Conservation (phyloP, 257 asterid genomes). For the Solanum virginianum region DNA sequence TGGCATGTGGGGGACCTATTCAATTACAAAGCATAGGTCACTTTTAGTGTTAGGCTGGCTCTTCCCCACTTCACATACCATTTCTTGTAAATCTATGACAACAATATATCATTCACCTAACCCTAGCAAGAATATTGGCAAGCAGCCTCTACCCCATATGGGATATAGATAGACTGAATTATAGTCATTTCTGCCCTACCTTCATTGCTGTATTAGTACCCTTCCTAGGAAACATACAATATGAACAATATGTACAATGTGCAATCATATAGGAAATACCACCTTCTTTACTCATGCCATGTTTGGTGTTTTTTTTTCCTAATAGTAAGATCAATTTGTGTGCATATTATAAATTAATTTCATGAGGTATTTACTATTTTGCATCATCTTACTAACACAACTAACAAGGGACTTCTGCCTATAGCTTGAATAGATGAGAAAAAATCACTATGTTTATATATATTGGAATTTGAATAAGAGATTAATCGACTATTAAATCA, state of each 20-base stretch:
- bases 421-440: neutral
- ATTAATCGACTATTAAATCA: neutral
- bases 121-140: constrained; percentile 6
- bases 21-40: constrained; percentile 7
- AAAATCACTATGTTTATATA: neutral
- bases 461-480: neutral
- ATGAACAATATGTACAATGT: constrained; percentile 5
- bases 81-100: constrained; percentile 29
- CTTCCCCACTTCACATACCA: constrained; percentile 6
- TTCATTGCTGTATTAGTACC: constrained; percentile 42
- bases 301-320: neutral
- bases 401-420: neutral
- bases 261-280: neutral
- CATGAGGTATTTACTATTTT: neutral
- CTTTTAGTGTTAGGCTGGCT: constrained; percentile 23
- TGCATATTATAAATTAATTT: neutral
- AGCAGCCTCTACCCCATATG: neutral
- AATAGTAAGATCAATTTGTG: neutral
- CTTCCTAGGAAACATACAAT: constrained; percentile 52
- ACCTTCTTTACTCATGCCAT: neutral
- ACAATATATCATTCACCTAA: constrained; percentile 19
- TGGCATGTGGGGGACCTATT: constrained; percentile 27
- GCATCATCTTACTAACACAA: neutral
- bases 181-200: constrained; percentile 25
- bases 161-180: neutral